These are phyloP conservation scores for Malus hybrid DNA, from an alignment of 331 rosid species.

Conservation along the genomic window DNA sequence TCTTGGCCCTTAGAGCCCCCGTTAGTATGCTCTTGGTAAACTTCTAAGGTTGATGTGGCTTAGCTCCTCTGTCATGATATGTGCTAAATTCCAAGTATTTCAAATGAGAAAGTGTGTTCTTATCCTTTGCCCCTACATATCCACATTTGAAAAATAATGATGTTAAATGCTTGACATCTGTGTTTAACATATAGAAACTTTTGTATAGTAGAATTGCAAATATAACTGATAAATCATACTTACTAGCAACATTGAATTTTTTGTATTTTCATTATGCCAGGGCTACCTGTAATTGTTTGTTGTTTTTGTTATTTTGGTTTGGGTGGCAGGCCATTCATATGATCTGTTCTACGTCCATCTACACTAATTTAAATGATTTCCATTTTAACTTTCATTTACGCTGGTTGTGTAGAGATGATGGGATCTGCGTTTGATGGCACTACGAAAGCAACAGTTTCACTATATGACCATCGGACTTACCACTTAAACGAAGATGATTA, in stretches of 20 bases:
- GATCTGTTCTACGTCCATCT: not conserved
- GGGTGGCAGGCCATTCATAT: not conserved
- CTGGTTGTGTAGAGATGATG: constrained; percentile 56
- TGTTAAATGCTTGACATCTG: not conserved
- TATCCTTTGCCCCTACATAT: not conserved
- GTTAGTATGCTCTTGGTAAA: too few species aligned
- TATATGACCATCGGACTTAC: constrained; percentile 67
- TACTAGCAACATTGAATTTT: not conserved
- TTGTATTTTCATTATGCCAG: not conserved
- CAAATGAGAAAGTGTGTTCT: not conserved
- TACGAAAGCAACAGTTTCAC: constrained; percentile 15
- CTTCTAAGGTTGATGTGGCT: too few species aligned
- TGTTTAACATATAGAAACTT: not conserved
- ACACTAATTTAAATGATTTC: not conserved
- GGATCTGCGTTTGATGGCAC: constrained; percentile 34
- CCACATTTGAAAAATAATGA: not conserved
- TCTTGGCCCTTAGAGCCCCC: too few species aligned
- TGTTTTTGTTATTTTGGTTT: not conserved
- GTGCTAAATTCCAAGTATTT: too few species aligned
- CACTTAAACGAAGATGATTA: constrained; percentile 57
- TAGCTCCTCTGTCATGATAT: too few species aligned
- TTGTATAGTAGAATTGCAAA: not conserved
- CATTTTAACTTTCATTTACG: constrained; percentile 1
- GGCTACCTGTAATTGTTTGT: not conserved
- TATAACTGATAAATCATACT: not conserved